Percentiles rank a stretch among this genome's conserved stretches.
Conservation (phyloP, 2,329 filamentous ascomycete genomes). For the Monascus ruber region DNA sequence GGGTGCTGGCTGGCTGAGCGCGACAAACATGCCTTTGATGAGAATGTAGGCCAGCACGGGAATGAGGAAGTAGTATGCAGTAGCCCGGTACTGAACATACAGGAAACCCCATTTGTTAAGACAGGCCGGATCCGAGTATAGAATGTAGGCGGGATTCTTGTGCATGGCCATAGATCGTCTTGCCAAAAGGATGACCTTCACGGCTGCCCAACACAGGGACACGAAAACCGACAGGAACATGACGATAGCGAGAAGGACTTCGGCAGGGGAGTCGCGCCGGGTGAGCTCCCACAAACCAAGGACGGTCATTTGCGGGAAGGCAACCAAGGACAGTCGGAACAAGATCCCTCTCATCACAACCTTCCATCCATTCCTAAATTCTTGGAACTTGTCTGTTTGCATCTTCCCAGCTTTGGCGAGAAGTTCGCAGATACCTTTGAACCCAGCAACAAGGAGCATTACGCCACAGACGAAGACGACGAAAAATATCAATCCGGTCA, state of each 20-base stretch:
- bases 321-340: conserved; percentile 80
- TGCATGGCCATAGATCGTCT: conserved; percentile 82
- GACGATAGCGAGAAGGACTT: conserved; percentile 77
- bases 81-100: conserved; percentile 92
- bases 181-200: conserved; percentile 81
- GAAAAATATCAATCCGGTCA: conserved; percentile 85
- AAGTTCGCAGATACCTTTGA: conserved; percentile 72
- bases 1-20: conserved; percentile 59
- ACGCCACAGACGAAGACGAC: conserved; percentile 69
- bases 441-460: conserved; percentile 58
- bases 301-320: conserved; percentile 82
- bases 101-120: conserved; percentile 98
- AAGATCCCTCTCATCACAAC: conserved; percentile 88
- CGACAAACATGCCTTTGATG: conserved; percentile 84
- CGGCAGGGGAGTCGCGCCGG: conserved; percentile 68
- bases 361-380: conserved; percentile 90
- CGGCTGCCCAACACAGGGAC: conserved; percentile 73
- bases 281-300: conserved; percentile 93
- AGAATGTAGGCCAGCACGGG: conserved; percentile 66
- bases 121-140: conserved; percentile 87
- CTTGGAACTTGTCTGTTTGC: conserved; percentile 73
- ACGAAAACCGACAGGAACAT: conserved; percentile 72
- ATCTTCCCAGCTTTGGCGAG: conserved; percentile 65
- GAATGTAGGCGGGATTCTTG: conserved; percentile 92
- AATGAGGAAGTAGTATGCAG: conserved; percentile 89